Conservation (phyloP, 1,139 yeast species). For the Chernovozyma aurita region DNA sequence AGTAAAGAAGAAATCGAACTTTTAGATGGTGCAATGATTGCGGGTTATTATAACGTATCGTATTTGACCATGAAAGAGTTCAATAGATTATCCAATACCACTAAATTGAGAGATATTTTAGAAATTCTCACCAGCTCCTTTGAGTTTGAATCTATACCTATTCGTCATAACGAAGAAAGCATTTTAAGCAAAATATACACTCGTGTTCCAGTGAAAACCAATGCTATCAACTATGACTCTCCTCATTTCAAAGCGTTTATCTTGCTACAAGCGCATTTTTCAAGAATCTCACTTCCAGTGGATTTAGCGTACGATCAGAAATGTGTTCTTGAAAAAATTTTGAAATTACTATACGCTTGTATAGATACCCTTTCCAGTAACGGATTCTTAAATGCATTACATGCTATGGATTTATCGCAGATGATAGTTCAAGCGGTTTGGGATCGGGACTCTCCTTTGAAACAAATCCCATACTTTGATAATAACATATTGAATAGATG, state of each 20-base stretch:
- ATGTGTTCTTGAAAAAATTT: slow-evolving; percentile 42
- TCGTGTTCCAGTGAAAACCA: slow-evolving; percentile 55
- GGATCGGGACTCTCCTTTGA: slow-evolving; percentile 75
- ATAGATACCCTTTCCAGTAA: slow-evolving; percentile 78
- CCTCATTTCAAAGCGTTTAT: slow-evolving; percentile 70
- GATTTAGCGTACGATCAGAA: slow-evolving; percentile 60
- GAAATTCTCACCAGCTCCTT: slow-evolving; percentile 63
- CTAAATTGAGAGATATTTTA: slow-evolving; percentile 59
- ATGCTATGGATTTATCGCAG: slow-evolving; percentile 85
- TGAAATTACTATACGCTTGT: slow-evolving; percentile 57
- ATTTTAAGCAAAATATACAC: slow-evolving; percentile 48
- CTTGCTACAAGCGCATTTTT: slow-evolving; percentile 76
- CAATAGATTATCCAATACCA: slow-evolving; percentile 46
- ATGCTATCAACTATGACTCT: slow-evolving; percentile 38
- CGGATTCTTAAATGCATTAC: slow-evolving; percentile 72
- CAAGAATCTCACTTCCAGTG: slow-evolving; percentile 50
- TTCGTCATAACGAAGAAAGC: slow-evolving; percentile 56
- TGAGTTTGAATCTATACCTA: slow-evolving; percentile 63
- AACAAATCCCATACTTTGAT: slow-evolving; percentile 73
- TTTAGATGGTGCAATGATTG: slow-evolving; percentile 66
- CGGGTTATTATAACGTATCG: slow-evolving; percentile 66
- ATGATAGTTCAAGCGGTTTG: slow-evolving; percentile 86
- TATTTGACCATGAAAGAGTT: slow-evolving; percentile 63
- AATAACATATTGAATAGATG: slow-evolving; percentile 55
- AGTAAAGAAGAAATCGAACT: slow-evolving; percentile 50